Evolutionary conservation across 2,329 filamentous ascomycete genomes (phyloP).

Genomic region (Curvularia verruculosa): DNA sequence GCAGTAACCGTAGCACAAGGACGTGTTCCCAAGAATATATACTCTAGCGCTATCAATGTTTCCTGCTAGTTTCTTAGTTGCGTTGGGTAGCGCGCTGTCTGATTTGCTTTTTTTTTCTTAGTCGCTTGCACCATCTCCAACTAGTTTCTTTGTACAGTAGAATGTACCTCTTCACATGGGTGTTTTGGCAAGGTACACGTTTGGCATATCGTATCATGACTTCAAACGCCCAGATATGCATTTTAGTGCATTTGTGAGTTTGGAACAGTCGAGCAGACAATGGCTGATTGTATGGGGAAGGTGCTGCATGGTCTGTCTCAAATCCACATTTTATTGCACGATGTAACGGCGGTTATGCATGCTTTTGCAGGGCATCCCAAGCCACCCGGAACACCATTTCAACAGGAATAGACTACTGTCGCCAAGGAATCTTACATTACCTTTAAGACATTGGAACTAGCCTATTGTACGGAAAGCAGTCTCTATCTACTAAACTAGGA

Average conservation of each 20-base stretch:
- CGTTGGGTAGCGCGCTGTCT: neutral
- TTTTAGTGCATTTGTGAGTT: neutral
- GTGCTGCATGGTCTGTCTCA: neutral
- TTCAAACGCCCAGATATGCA: neutral
- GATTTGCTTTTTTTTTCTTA: neutral
- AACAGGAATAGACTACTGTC: neutral
- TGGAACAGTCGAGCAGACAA: neutral
- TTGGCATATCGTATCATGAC: neutral
- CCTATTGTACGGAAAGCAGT: neutral
- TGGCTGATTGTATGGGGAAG: neutral
- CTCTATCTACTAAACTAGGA: neutral
- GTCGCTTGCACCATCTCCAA: neutral
- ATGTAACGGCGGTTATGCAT: slow-evolving; percentile 1
- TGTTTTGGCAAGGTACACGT: neutral
- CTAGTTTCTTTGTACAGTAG: too few relatives aligned
- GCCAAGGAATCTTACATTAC: neutral
- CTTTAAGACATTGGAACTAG: neutral
- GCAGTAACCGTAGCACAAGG: neutral
- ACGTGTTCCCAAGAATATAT: neutral
- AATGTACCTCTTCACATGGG: neutral
- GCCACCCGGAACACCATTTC: neutral
- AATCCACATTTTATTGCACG: neutral
- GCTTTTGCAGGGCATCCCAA: neutral
- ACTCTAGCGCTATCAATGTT: neutral
- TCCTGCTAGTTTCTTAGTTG: neutral